Conservation (phyloP, 139 green algal genomes). For the Chlorella sorokiniana region DNA sequence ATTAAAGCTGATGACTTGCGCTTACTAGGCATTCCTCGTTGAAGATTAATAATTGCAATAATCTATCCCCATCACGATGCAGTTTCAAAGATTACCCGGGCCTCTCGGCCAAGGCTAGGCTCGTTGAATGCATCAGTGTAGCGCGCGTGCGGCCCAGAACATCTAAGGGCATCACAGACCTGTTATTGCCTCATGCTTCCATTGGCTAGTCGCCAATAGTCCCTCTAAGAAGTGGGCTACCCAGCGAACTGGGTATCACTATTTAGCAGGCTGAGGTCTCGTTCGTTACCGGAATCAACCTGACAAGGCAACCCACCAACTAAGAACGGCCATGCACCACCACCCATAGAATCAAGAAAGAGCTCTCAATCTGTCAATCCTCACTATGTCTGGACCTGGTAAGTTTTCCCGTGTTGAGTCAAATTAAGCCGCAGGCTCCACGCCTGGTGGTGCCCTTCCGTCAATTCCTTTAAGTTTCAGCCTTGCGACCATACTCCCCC, state of each 20-base stretch:
- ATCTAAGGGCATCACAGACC: slow-evolving; percentile 99
- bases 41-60: slow-evolving; percentile 98
- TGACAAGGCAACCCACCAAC: slow-evolving; percentile 96
- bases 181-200: slow-evolving; percentile 99
- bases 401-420: no score
- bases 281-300: slow-evolving; percentile 98
- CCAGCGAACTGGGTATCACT: slow-evolving; percentile 79
- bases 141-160: slow-evolving; percentile 98
- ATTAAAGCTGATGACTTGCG: slow-evolving; percentile 94
- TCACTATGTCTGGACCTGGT: no score
- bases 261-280: slow-evolving; percentile 98
- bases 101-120: slow-evolving; percentile 90
- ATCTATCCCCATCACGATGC: slow-evolving; percentile 97
- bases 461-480: no score
- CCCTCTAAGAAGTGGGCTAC: no score
- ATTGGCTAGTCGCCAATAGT: slow-evolving; percentile 93
- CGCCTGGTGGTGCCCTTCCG: no score
- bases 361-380: no score
- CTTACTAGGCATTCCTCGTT: slow-evolving; percentile 98
- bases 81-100: no score
- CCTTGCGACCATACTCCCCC: no score
- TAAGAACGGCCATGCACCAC: no score
- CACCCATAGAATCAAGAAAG: no score
- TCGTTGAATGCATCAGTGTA: slow-evolving; percentile 98
- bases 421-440: no score